phyloP scores from a whole-genome alignment of 2,329 filamentous ascomycete genomes.

The Aspergillus sp. region DNA sequence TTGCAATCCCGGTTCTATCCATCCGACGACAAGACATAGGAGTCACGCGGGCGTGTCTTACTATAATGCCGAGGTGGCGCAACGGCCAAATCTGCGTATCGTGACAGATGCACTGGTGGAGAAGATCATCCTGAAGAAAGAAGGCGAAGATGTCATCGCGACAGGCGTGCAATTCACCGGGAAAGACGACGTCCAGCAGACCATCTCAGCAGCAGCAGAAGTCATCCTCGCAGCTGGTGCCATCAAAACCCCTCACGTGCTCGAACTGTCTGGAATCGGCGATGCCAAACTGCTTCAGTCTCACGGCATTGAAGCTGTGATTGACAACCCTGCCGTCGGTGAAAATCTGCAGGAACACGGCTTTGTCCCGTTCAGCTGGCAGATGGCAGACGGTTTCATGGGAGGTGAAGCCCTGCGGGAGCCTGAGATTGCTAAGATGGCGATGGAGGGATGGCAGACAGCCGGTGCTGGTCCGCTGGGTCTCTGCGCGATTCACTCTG shows the following conservation, averaged over 20 bases:
- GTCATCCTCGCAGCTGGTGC: slow-evolving; percentile 58
- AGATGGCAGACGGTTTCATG: slow-evolving; percentile 16
- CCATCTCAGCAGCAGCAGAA: slow-evolving; percentile 41
- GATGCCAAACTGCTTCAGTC: slow-evolving; percentile 37
- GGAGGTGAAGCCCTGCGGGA: slow-evolving; percentile 20
- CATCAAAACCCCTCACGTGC: slow-evolving; percentile 53
- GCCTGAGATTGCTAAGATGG: slow-evolving; percentile 11
- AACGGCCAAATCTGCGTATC: slow-evolving; percentile 43
- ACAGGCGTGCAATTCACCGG: slow-evolving; percentile 14
- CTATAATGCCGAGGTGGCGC: slow-evolving; percentile 34
- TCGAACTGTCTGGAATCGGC: slow-evolving; percentile 60
- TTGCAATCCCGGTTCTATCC: slow-evolving; percentile 19
- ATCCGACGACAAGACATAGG: slow-evolving; percentile 6
- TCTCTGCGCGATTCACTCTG: too few relatives aligned
- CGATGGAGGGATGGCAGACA: slow-evolving; percentile 17
- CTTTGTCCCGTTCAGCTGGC: slow-evolving; percentile 23
- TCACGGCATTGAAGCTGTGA: slow-evolving; percentile 38
- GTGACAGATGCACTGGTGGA: slow-evolving; percentile 44
- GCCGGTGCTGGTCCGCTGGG: slow-evolving; percentile 16
- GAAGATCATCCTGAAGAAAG: slow-evolving; percentile 40
- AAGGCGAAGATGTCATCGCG: slow-evolving; percentile 12
- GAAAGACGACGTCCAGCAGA: slow-evolving; percentile 21
- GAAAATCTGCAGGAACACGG: slow-evolving; percentile 50
- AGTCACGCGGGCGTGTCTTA: slow-evolving; percentile 37
- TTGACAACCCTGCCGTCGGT: slow-evolving; percentile 45